Percentiles rank a stretch among this genome's conserved stretches.
These are phyloP conservation scores for Cucurbita pepo DNA, from an alignment of 306 rosid species.

Conservation along the genomic window DNA sequence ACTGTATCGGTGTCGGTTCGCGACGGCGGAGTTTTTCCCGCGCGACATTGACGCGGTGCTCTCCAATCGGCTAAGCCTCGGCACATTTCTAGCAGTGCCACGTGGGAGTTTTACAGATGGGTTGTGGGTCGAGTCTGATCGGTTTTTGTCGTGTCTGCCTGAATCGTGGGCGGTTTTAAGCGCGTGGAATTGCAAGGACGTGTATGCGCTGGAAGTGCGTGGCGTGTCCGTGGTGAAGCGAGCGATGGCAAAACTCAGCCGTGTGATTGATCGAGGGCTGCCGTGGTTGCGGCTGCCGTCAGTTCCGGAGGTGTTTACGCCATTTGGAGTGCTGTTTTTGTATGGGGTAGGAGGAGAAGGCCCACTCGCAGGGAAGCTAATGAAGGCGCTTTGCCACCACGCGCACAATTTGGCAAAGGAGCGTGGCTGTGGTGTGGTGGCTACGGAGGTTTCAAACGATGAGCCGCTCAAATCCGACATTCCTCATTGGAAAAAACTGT, in stretches of 20 bases:
- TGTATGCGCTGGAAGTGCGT: slow-evolving; percentile 36
- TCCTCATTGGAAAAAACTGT: slow-evolving; percentile 63
- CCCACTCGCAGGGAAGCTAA: slow-evolving; percentile 24
- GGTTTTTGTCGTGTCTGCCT: slow-evolving; percentile 27
- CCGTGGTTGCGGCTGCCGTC: slow-evolving; percentile 54
- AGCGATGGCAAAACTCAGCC: slow-evolving; percentile 20
- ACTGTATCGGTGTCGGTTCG: slow-evolving; percentile 41
- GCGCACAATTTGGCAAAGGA: slow-evolving; percentile 52
- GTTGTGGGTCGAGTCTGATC: slow-evolving; percentile 32
- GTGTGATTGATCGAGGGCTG: slow-evolving; percentile 38
- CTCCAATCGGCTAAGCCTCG: slow-evolving; percentile 39
- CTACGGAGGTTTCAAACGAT: slow-evolving; percentile 39
- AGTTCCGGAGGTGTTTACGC: slow-evolving; percentile 45
- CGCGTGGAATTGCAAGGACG: slow-evolving; percentile 61
- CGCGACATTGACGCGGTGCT: slow-evolving; percentile 54
- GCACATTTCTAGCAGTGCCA: slow-evolving; percentile 56
- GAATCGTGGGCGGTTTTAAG: slow-evolving; percentile 61
- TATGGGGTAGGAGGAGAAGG: slow-evolving; percentile 64
- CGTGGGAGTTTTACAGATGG: slow-evolving; percentile 3
- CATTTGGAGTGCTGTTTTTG: slow-evolving; percentile 55
- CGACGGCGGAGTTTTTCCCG: slow-evolving; percentile 61
- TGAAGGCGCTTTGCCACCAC: slow-evolving; percentile 33
- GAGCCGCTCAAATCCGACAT: slow-evolving; percentile 44
- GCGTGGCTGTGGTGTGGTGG: slow-evolving; percentile 48
- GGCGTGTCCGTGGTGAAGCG: slow-evolving; percentile 38